Evolutionary conservation across 2,329 filamentous ascomycete genomes (phyloP), one percentile per base, ranked within the genome.

Genomic region (Diaporthe caulivora): DNA sequence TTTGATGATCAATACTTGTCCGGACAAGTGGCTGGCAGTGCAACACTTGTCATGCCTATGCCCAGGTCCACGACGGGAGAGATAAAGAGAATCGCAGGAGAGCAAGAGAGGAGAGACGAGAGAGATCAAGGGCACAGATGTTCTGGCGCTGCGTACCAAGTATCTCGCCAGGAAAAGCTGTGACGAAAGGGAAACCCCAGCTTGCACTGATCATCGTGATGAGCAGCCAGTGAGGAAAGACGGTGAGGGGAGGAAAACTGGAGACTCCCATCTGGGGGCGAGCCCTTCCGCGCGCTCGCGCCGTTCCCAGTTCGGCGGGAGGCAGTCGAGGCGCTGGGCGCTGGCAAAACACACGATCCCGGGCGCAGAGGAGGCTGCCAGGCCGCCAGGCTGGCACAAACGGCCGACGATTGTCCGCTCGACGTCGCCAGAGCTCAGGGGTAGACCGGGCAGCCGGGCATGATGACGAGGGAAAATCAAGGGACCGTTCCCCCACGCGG

Each of bases 201-300:
- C 47, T 26, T 72, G 70, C 72, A 62, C 47, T 40, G 47, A 57
- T 58, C 49, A 67, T 71, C 62, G 49, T 74, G 71, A 44, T 44
- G 54, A 40, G n/a, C 70, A 70, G 26, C 72, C 72, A 72, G 64
- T 74, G 64, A 70, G 70, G 60, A 70, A 69, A 72, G 55, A 74
- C 73, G 67, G 73, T 67, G 73, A 68, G 73, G 40, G 49, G 58
- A 31, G 49, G 34, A 73, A 74, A 70, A 71, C 51, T 72, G 72
- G 72, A 67, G 15, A 62, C 55, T 51, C 58, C 18, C 49, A 72
- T 47, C 21, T 54, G 60, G 62, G 58, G 70, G 40, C 62, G 62
- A 72, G 49, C 42, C 47, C 24, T 58, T 44, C 51, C 62, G 71
- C 62, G 71, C 71, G 57, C 62, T 69, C 49, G 62, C 71, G 64